Evolutionary conservation across 352 stramenopile species (phyloP), one percentile per base, ranked within the genome.

Genomic region (Phytophthora pini): DNA sequence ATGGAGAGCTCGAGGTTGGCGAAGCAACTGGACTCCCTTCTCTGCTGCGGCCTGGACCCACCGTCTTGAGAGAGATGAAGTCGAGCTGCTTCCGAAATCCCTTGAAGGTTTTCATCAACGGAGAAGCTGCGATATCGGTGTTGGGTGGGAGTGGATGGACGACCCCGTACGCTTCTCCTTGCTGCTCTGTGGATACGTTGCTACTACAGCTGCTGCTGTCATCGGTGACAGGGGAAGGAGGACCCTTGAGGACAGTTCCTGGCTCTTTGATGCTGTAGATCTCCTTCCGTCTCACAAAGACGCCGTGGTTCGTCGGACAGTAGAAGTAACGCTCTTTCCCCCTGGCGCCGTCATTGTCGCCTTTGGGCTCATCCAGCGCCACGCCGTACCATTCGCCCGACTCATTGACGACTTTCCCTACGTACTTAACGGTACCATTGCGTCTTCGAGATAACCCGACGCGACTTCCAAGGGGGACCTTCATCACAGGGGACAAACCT

Each of bases 341-440:
- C 43, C 55, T 74, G n/a, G 66, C 61, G 4, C 82, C 82, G 40
- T 91, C 80, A 36, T 75, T 65, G 34, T 88, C 71, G 32, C 82
- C 82, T 60, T 86, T 89, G 56, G 80, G 67, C 54, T 91, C 80
- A 56, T 91, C 76, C 27, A 91, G 65, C 3, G 71, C 82, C 36
- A 91, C 71, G 50, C 82, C 82, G 51, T 91, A 91, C 80, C 82
- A 91, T 46, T 91, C 82, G 40, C 82, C 82, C 0, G 67, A 68
- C 29, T 87, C 80, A 55, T 75, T 75, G 13, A 67, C 72, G 40
- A 91, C 58, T 62, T 86, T 88, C 4, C 80, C 82, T 11, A 88
- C 74, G 56, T 86, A 89, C n/a, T 70, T 72, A n/a, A 89, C 80
- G 31, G 66, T 81, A 7, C 82, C 82, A 4, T 65, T 73, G n/a